Percentiles rank a stretch among this genome's conserved stretches.
Conservation (phyloP, 441 rosid genomes). For the Arabidopsis lyrata region DNA sequence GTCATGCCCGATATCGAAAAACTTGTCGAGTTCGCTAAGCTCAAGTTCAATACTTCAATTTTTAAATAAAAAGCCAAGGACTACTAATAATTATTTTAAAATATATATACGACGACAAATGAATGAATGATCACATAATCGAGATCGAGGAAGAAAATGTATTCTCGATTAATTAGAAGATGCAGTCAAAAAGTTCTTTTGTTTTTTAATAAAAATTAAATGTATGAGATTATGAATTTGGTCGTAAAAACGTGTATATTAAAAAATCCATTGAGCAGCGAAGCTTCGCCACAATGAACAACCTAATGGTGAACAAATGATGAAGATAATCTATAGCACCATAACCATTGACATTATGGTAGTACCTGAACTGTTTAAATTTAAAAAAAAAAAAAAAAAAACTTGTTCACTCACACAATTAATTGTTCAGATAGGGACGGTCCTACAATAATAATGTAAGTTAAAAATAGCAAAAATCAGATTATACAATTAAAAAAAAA, state of each 20-base stretch:
- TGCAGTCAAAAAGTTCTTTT: neutral
- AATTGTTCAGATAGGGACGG: too few relatives aligned
- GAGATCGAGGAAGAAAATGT: conserved; percentile 22
- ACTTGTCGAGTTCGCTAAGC: conserved; percentile 56
- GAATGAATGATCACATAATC: conserved; percentile 12
- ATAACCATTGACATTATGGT: too few relatives aligned
- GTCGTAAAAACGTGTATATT: neutral
- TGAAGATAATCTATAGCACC: too few relatives aligned
- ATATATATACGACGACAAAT: neutral
- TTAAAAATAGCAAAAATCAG: too few relatives aligned
- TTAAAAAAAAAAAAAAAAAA: too few relatives aligned
- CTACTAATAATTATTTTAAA: neutral
- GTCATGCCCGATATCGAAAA: conserved; percentile 72
- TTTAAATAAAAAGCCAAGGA: conserved; percentile 29
- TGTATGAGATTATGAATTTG: neutral
- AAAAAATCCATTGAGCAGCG: too few relatives aligned
- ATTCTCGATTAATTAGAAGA: conserved; percentile 7
- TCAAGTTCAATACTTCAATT: conserved; percentile 42
- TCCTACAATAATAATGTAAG: too few relatives aligned
- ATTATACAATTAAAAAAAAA: too few relatives aligned
- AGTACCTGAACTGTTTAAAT: too few relatives aligned
- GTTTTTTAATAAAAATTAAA: neutral
- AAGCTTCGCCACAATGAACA: too few relatives aligned
- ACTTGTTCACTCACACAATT: too few relatives aligned
- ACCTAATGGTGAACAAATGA: too few relatives aligned